These are phyloP conservation scores for Candida sanyiensis DNA, from an alignment of 805 yeast genomes.

Conservation along the genomic window DNA sequence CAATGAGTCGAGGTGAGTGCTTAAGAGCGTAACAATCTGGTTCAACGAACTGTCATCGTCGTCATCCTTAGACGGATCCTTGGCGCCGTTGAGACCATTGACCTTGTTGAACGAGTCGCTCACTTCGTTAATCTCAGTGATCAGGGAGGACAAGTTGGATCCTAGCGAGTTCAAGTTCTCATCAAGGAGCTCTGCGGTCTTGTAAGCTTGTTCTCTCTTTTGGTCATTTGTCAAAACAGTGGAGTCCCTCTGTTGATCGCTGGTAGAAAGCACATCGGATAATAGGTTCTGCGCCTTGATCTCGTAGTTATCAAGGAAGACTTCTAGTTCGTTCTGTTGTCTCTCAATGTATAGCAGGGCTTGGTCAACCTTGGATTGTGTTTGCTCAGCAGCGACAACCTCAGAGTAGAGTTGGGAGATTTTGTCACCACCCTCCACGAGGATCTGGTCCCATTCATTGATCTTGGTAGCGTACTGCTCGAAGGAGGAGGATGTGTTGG, in stretches of 20 bases:
- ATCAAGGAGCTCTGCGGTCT: constrained; percentile 78
- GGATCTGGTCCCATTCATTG: constrained; percentile 77
- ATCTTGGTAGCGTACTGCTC: constrained; percentile 68
- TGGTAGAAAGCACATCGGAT: constrained; percentile 32
- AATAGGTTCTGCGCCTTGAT: constrained; percentile 31
- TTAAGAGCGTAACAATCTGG: constrained; percentile 74
- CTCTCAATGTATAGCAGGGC: constrained; percentile 77
- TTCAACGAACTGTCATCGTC: constrained; percentile 44
- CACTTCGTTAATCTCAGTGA: constrained; percentile 76
- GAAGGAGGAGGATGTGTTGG: constrained; percentile 68
- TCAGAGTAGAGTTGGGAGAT: constrained; percentile 73
- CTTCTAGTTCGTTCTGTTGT: constrained; percentile 89
- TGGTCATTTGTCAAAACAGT: constrained; percentile 60
- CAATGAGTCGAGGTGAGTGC: constrained; percentile 84
- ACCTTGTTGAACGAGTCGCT: constrained; percentile 74
- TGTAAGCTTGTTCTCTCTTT: constrained; percentile 85
- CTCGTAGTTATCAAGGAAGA: constrained; percentile 77
- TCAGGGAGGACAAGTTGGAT: constrained; percentile 65
- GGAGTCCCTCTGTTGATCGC: constrained; percentile 23
- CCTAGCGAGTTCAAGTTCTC: constrained; percentile 77
- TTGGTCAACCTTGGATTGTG: constrained; percentile 83
- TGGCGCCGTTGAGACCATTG: constrained; percentile 32
- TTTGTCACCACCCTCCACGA: constrained; percentile 82
- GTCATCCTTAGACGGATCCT: constrained; percentile 30
- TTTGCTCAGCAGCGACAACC: constrained; percentile 75